These are phyloP conservation scores for Knufia fluminis DNA, from an alignment of 2,329 filamentous ascomycete genomes.

Conservation along the genomic window DNA sequence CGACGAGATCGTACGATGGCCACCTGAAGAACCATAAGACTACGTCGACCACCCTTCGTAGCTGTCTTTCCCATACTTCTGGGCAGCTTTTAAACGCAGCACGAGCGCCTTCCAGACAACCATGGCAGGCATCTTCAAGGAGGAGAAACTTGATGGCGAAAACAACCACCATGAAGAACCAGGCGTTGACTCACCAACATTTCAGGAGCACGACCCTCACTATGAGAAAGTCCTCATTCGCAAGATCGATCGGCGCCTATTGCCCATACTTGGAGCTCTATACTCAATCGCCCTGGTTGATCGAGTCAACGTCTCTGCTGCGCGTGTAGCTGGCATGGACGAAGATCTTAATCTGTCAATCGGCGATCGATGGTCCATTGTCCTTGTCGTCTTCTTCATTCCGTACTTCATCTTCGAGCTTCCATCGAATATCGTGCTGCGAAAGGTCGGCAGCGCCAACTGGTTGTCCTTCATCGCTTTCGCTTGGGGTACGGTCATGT, in stretches of 20 bases:
- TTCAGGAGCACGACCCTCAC: neutral
- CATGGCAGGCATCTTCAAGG: too few species aligned
- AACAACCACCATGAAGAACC: too few species aligned
- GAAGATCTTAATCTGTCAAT: constrained; percentile 40
- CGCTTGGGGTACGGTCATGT: constrained; percentile 31
- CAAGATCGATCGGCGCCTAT: constrained; percentile 36
- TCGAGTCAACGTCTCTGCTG: constrained; percentile 46
- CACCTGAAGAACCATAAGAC: too few species aligned
- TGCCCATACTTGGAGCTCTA: constrained; percentile 36
- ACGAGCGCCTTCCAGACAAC: too few species aligned
- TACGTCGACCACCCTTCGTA: too few species aligned
- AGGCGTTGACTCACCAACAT: constrained; percentile 15
- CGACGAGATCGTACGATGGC: too few species aligned
- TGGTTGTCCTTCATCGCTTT: constrained; percentile 17
- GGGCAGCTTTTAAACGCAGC: too few species aligned
- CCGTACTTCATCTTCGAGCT: constrained; percentile 27
- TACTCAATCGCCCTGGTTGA: constrained; percentile 36
- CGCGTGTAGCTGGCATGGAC: constrained; percentile 45
- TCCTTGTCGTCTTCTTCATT: constrained; percentile 29
- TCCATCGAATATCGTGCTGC: constrained; percentile 42
- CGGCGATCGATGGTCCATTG: constrained; percentile 40
- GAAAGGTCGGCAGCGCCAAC: constrained; percentile 20
- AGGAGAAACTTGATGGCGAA: too few species aligned
- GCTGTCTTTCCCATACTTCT: too few species aligned
- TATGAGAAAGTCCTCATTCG: constrained; percentile 22